Percentiles rank a stretch among this genome's conserved stretches.
Evolutionary conservation across 768 basidiomycete species (phyloP).

Genomic region (Butyriboletus loyo): DNA sequence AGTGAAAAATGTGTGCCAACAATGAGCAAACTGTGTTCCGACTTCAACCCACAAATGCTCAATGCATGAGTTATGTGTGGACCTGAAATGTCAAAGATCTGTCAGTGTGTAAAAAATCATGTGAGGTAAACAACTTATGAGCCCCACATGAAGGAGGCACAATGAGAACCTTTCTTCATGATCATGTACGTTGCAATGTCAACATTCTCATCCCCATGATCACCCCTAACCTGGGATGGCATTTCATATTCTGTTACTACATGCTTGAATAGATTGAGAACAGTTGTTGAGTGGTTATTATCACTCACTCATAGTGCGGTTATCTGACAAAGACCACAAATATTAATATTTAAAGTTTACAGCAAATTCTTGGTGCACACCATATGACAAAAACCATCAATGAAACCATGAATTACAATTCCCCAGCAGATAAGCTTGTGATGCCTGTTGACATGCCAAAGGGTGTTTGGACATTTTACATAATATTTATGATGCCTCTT

Average conservation of each 20-base stretch:
- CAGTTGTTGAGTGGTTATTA: background rate
- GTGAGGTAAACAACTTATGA: no score
- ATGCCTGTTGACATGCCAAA: conserved; percentile 28
- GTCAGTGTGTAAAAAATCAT: no score
- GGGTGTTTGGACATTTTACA: background rate
- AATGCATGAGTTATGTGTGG: conserved; percentile 23
- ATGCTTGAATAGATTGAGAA: background rate
- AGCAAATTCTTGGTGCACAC: conserved; percentile 9
- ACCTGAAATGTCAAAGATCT: no score
- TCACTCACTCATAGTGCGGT: background rate
- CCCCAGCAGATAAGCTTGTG: conserved; percentile 30
- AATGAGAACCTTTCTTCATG: background rate
- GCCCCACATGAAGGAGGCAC: background rate
- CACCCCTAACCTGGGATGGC: background rate
- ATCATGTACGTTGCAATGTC: background rate
- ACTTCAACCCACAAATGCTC: conserved; percentile 31
- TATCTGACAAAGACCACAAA: background rate
- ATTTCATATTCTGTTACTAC: background rate
- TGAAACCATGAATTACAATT: conserved; percentile 25
- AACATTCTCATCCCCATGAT: background rate
- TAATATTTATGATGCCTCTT: conserved; percentile 8
- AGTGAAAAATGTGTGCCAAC: conserved; percentile 29
- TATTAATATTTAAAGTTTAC: no score
- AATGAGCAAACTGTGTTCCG: conserved; percentile 21
- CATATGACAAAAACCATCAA: conserved; percentile 28